Conservation (phyloP, 352 stramenopile species). For the Pythium myriotylum region DNA sequence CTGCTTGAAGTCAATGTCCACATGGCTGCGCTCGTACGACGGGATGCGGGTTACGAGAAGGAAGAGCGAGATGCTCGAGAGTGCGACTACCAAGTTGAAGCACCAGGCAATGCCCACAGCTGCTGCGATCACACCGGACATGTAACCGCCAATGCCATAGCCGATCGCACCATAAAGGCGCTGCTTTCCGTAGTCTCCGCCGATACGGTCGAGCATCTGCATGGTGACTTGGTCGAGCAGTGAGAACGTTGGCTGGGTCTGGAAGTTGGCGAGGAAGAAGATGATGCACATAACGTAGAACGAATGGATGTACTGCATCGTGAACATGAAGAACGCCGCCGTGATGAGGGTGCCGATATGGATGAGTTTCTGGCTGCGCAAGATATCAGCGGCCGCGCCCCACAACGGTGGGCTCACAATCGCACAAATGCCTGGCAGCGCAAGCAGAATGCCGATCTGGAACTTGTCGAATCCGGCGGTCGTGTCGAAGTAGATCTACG, state of each 20-base stretch:
- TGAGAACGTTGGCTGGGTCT: constrained; percentile 65
- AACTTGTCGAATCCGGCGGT: constrained; percentile 64
- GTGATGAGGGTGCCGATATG: constrained; percentile 67
- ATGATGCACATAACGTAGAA: constrained; percentile 76
- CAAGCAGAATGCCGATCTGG: constrained; percentile 74
- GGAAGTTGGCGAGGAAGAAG: constrained; percentile 76
- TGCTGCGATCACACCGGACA: constrained; percentile 59
- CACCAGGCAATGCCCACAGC: constrained; percentile 73
- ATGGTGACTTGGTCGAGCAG: constrained; percentile 72
- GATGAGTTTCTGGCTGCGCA: constrained; percentile 66
- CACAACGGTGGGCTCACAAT: constrained; percentile 73
- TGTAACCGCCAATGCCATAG: constrained; percentile 68
- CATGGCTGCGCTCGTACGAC: constrained; percentile 35
- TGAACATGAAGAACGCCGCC: constrained; percentile 68
- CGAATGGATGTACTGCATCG: constrained; percentile 58
- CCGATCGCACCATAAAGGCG: constrained; percentile 70
- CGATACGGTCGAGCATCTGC: constrained; percentile 57
- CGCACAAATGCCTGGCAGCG: constrained; percentile 67
- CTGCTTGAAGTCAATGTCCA: constrained; percentile 38
- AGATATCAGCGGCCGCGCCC: constrained; percentile 59
- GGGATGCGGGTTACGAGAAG: constrained; percentile 59
- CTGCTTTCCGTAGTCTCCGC: constrained; percentile 79
- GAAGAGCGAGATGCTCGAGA: constrained; percentile 58
- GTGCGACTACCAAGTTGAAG: constrained; percentile 74
- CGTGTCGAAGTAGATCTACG: constrained; percentile 73